Base-by-base conservation (phyloP, 2,329 filamentous ascomycete species). In the Leptographium galeiforme region DNA sequence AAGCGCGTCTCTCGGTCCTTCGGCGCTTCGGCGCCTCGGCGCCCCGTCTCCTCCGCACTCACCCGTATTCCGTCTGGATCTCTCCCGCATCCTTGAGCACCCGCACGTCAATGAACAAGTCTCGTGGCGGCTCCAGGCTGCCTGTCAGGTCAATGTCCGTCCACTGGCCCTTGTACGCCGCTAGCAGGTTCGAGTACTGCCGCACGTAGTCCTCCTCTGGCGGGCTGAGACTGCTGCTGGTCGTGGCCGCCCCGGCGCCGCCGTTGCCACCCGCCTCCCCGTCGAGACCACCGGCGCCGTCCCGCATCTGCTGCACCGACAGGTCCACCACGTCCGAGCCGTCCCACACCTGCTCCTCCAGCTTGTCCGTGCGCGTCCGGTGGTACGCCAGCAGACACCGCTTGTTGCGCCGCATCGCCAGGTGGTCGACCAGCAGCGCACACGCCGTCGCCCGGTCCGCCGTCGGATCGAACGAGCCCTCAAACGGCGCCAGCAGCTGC, bases 21-120 rank as follows among this genome's bases (percentile, higher is more conserved):
- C 19, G 1, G n/a, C 19, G 18, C 33, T 32, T 36, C n/a, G n/a
- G 16, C 13, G 14, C 14, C 47, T n/a, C 30, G 11, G 41, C 19
- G 12, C 10, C 13, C 6, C 11, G 12, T 11, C 18, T 44, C 12
- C 10, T 16, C 16, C 14, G 5, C 16, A 49, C 84, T 68, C 76
- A 95, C 86, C 93, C 93, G 65, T 98, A 98, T 74, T 98, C 94
- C 0, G 93, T 98, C 71, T 98, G 91, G 59, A 98, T 96, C 73
- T 98, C 93, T 6, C 94, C 93, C 1, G 91, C 93, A 72, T 98
- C 93, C 67, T 93, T 96, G 58, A 98, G 71, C 49, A 98, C 93
- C 48, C 93, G 77, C 39, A 98, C 93, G 67, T 98, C 93, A 62
- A 98, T 95, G 67, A 97, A 98, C 52, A 98, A 72, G 68, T 98